phyloP scores from a whole-genome alignment of 2,329 filamentous ascomycete species.

The Fusarium devonianum region DNA sequence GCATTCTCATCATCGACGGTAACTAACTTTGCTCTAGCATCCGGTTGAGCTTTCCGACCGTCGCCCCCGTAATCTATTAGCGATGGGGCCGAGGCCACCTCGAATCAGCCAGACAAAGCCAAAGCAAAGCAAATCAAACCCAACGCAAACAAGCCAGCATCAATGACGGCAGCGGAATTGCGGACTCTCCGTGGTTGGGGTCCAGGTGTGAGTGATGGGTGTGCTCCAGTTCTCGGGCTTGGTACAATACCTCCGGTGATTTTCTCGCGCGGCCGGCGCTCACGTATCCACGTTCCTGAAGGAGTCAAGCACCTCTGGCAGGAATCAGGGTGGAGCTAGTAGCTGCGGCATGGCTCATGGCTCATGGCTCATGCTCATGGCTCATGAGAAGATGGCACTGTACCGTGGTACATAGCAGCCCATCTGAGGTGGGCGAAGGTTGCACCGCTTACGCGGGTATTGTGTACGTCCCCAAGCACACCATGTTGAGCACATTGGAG shows the following conservation, averaged over 20 bases:
- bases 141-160: not conserved
- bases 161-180: constrained; percentile 3
- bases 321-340: constrained; percentile 35
- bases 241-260: constrained; percentile 7
- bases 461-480: constrained; percentile 21
- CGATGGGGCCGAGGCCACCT: constrained; percentile 15
- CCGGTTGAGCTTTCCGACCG: constrained; percentile 14
- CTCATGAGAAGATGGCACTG: constrained; percentile 13
- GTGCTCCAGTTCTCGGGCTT: not conserved
- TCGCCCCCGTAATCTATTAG: constrained; percentile 34
- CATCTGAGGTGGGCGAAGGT: constrained; percentile 20
- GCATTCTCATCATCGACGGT: constrained; percentile 15
- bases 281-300: constrained; percentile 39
- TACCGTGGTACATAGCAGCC: too few species aligned
- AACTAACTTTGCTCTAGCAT: constrained; percentile 17
- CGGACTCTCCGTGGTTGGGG: constrained; percentile 1
- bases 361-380: constrained; percentile 28
- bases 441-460: constrained; percentile 25
- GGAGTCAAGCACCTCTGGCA: constrained; percentile 38
- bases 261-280: constrained; percentile 28
- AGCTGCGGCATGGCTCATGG: constrained; percentile 25
- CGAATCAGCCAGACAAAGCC: constrained; percentile 23
- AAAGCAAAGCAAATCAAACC: constrained; percentile 16
- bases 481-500: constrained; percentile 7
- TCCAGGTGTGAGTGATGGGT: constrained; percentile 7